A percentile compares a stretch with the other conserved stretches of the same genome.
Conservation (phyloP, 495 filamentous ascomycete species). For the Poronia punctata region DNA sequence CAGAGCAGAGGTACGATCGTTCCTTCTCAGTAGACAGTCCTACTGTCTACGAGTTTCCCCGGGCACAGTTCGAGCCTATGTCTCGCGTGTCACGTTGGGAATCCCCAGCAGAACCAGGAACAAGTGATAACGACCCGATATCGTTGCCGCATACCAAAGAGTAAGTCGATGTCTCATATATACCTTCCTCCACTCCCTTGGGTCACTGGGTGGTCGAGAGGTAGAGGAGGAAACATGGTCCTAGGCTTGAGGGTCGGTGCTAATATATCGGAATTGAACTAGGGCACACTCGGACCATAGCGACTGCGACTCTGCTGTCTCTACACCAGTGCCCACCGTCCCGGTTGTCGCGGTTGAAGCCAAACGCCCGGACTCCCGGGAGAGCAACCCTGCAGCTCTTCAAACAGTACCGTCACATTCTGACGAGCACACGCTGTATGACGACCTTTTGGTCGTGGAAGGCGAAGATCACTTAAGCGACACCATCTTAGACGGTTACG, state of each 20-base stretch:
- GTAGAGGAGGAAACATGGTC: background rate
- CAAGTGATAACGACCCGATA: constrained; percentile 8
- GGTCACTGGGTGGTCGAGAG: constrained; percentile 9
- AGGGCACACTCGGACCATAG: constrained; percentile 16
- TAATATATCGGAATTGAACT: constrained; percentile 23
- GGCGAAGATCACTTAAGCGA: constrained; percentile 29
- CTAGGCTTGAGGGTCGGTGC: too few relatives aligned
- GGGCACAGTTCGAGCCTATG: constrained; percentile 10
- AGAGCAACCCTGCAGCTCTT: constrained; percentile 30
- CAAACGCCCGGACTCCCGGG: constrained; percentile 27
- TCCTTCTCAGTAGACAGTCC: constrained; percentile 49
- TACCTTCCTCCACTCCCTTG: constrained; percentile 18
- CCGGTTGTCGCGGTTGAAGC: constrained; percentile 27
- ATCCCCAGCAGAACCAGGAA: constrained; percentile 9
- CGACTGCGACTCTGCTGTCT: constrained; percentile 17
- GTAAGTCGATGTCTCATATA: constrained; percentile 23
- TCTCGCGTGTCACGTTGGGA: constrained; percentile 11
- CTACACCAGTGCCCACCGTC: constrained; percentile 8
- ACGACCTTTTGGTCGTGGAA: constrained; percentile 32
- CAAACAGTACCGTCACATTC: constrained; percentile 27
- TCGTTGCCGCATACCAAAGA: constrained; percentile 12
- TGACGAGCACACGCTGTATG: constrained; percentile 17
- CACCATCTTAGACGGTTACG: constrained; percentile 25
- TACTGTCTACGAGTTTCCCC: constrained; percentile 50
- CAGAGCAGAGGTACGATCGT: constrained; percentile 42